Conservation (phyloP, 2,329 filamentous ascomycete species). For the Trichoderma cornu-damae region DNA sequence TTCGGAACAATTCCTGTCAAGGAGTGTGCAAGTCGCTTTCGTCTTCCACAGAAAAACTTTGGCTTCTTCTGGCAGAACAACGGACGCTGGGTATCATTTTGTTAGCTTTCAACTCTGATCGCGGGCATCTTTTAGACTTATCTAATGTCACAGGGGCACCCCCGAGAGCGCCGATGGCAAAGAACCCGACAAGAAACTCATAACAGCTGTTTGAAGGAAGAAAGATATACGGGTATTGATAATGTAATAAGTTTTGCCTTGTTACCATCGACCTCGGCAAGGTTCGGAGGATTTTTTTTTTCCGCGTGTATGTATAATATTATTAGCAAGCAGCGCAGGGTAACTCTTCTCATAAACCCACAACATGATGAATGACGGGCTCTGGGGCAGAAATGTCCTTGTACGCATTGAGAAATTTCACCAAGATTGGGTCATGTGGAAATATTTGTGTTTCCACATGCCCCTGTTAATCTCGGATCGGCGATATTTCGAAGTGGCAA, state of each 20-base stretch:
- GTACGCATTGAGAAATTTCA: constrained; percentile 15
- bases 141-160: constrained; percentile 20
- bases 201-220: constrained; percentile 21
- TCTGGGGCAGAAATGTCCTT: neutral
- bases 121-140: neutral
- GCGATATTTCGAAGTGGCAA: no score
- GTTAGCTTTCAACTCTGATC: neutral
- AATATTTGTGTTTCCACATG: neutral
- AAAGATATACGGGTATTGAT: constrained; percentile 8
- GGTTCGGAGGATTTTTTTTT: neutral
- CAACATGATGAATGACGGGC: constrained; percentile 15
- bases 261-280: constrained; percentile 1
- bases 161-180: constrained; percentile 21
- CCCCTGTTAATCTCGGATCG: neutral
- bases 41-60: constrained; percentile 9
- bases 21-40: constrained; percentile 12
- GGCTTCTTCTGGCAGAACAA: constrained; percentile 18
- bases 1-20: neutral
- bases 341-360: constrained; percentile 23
- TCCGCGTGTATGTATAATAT: constrained; percentile 19
- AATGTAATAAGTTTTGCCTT: constrained; percentile 1
- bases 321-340: constrained; percentile 19
- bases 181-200: constrained; percentile 24
- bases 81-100: neutral
- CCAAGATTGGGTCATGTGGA: constrained; percentile 16